A percentile compares a stretch with the other conserved stretches of the same genome.
These are phyloP conservation scores for Boletus rubroflammeus DNA, from an alignment of 768 basidiomycete species.

Conservation along the genomic window DNA sequence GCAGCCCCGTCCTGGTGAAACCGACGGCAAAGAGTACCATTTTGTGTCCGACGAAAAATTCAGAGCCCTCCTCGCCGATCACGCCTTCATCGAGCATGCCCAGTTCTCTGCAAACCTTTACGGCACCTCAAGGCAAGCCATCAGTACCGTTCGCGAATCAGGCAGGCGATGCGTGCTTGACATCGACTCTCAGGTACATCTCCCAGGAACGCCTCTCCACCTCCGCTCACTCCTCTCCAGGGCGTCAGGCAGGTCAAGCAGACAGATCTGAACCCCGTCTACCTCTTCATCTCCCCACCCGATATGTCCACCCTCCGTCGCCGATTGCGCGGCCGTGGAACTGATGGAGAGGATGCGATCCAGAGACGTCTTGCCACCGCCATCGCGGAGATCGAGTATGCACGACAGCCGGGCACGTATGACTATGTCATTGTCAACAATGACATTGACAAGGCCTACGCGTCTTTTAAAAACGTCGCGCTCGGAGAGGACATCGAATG, in stretches of 20 bases:
- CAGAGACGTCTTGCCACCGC: constrained; percentile 76
- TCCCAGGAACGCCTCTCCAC: background rate
- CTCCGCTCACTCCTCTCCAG: constrained; percentile 36
- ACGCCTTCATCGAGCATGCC: constrained; percentile 91
- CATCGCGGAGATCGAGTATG: constrained; percentile 77
- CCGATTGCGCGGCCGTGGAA: constrained; percentile 77
- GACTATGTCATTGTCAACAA: constrained; percentile 90
- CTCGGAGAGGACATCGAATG: constrained; percentile 59
- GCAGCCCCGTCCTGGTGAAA: constrained; percentile 75
- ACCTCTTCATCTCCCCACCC: constrained; percentile 90
- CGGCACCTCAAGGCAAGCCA: constrained; percentile 83
- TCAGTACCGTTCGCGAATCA: constrained; percentile 59
- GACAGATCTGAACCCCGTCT: constrained; percentile 78
- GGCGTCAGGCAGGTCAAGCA: constrained; percentile 90
- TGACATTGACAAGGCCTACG: constrained; percentile 79
- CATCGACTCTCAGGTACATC: constrained; percentile 82
- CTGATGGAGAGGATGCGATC: constrained; percentile 73
- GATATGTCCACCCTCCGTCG: constrained; percentile 62
- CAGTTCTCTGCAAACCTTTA: constrained; percentile 92
- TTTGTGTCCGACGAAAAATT: constrained; percentile 77
- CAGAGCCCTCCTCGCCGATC: constrained; percentile 57
- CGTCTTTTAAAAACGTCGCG: constrained; percentile 70
- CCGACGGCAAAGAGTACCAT: constrained; percentile 80
- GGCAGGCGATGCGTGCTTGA: constrained; percentile 89
- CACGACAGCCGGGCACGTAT: constrained; percentile 67